phyloP scores from a whole-genome alignment of 2,329 filamentous ascomycete genomes.

The Colletotrichum simmondsii region DNA sequence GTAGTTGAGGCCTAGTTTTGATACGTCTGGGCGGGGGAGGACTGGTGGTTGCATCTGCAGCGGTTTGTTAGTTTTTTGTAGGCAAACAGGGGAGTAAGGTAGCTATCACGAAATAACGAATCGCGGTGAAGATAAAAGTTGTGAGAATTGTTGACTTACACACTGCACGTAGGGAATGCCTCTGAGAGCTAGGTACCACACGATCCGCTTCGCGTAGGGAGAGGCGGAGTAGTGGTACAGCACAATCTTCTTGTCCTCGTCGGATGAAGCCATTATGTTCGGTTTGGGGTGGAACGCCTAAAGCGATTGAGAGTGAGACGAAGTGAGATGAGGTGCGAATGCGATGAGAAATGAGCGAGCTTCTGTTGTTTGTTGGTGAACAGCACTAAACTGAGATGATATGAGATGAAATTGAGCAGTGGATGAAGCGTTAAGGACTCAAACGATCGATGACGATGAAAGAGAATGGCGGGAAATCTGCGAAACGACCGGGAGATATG shows the following conservation, averaged over 20 bases:
- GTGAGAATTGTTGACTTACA: conserved; percentile 54
- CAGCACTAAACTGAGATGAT: background rate
- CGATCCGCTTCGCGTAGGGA: conserved; percentile 70
- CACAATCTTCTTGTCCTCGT: conserved; percentile 51
- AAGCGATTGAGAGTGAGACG: background rate
- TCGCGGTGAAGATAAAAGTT: background rate
- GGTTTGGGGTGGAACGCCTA: background rate
- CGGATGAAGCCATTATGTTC: conserved; percentile 8
- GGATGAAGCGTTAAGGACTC: background rate
- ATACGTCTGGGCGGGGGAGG: conserved; percentile 74
- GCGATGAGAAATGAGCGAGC: no score
- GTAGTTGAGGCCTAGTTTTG: conserved; percentile 70
- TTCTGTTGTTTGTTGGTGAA: no score
- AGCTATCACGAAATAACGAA: no score
- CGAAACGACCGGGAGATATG: background rate
- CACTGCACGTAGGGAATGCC: conserved; percentile 75
- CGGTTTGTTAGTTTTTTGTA: conserved; percentile 1
- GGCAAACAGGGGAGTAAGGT: no score
- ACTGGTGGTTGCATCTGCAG: conserved; percentile 72
- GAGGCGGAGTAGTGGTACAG: conserved; percentile 75
- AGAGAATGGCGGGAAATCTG: background rate
- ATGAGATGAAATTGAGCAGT: background rate
- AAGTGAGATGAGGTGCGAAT: background rate
- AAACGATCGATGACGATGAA: conserved; percentile 8
- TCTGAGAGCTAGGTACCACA: conserved; percentile 76